These are phyloP conservation scores for Saturnispora sanitii DNA, from an alignment of 805 yeast species.

Conservation along the genomic window DNA sequence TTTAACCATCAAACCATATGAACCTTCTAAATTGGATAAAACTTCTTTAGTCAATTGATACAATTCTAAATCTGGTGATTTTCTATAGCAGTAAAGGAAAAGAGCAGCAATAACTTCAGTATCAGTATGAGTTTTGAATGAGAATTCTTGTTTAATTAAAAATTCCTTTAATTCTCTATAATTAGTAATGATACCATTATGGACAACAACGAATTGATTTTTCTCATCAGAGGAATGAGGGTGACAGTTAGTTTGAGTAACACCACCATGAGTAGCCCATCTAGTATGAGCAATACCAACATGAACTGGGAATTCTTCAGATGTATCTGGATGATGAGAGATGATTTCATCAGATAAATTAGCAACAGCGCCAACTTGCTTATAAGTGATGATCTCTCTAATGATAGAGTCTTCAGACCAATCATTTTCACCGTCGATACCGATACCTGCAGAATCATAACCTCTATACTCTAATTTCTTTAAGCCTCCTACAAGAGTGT, in stretches of 20 bases:
- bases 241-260: slow-evolving; percentile 78
- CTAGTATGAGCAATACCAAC: slow-evolving; percentile 98
- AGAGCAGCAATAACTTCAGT: slow-evolving; percentile 96
- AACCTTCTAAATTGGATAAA: slow-evolving; percentile 88
- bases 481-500: slow-evolving; percentile 78
- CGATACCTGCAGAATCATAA: slow-evolving; percentile 94
- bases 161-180: slow-evolving; percentile 84
- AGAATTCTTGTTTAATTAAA: slow-evolving; percentile 66
- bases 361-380: slow-evolving; percentile 86
- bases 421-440: slow-evolving; percentile 76
- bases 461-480: slow-evolving; percentile 92
- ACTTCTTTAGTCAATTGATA: slow-evolving; percentile 89
- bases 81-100: slow-evolving; percentile 78
- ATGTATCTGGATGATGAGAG: slow-evolving; percentile 40
- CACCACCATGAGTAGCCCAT: slow-evolving; percentile 99
- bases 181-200: slow-evolving; percentile 97
- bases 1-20: slow-evolving; percentile 91
- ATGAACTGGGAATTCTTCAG: slow-evolving; percentile 67
- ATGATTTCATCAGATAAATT: slow-evolving; percentile 62
- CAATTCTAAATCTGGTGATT: slow-evolving; percentile 76
- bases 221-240: slow-evolving; percentile 85
- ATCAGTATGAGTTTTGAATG: slow-evolving; percentile 89
- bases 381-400: slow-evolving; percentile 62
- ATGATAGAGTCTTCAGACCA: slow-evolving; percentile 27
- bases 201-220: slow-evolving; percentile 86